Evolutionary conservation across 306 rosid genomes (phyloP).

Genomic region (Dryas alaskensis): DNA sequence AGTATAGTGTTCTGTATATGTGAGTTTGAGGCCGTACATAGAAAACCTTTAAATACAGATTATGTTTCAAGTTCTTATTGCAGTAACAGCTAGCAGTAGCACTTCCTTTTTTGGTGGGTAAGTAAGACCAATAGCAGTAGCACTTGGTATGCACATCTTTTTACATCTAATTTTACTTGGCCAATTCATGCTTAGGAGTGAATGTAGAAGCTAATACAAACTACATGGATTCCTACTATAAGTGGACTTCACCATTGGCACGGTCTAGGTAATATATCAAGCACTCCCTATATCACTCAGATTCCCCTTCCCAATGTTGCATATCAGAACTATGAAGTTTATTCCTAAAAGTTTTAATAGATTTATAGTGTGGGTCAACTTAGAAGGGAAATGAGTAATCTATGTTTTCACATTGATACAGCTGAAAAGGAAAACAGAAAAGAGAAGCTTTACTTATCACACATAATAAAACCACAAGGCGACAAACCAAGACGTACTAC

Average conservation of each 20-base stretch:
- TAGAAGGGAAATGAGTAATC: neutral
- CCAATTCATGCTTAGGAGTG: neutral
- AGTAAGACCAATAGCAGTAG: neutral
- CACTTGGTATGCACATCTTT: neutral
- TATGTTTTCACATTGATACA: neutral
- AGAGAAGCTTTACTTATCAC: neutral
- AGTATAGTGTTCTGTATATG: neutral
- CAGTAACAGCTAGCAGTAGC: neutral
- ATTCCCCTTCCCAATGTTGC: neutral
- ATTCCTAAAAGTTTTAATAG: neutral
- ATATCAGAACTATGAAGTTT: neutral
- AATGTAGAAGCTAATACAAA: neutral
- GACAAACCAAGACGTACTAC: neutral
- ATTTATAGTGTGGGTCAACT: neutral
- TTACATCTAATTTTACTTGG: neutral
- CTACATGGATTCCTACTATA: neutral
- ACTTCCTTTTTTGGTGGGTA: neutral
- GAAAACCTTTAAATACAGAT: neutral
- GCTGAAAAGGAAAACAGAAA: neutral
- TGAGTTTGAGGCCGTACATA: neutral
- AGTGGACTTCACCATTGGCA: neutral
- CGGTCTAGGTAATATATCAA: neutral
- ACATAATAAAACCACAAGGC: slow-evolving; percentile 10
- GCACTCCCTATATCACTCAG: neutral
- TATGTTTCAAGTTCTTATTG: neutral